Conservation (phyloP, 2,329 filamentous ascomycete species). For the Alternaria novae-zelandiae region DNA sequence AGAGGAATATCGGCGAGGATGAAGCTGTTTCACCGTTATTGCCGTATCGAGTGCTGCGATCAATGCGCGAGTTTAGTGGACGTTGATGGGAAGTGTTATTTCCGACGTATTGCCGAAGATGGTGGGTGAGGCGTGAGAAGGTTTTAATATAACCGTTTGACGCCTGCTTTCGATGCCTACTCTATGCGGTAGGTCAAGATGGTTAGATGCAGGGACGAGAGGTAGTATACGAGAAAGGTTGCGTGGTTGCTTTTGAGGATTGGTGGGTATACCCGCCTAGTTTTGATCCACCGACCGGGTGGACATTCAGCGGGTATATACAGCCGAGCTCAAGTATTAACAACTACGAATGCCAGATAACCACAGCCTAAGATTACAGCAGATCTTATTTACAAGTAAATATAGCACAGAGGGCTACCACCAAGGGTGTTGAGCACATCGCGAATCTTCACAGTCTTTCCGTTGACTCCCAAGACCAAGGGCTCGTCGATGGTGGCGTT, state of each 20-base stretch:
- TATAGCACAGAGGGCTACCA: constrained; percentile 1
- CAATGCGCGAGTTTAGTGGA: neutral
- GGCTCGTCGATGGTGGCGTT: constrained; percentile 9
- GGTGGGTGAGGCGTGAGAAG: neutral
- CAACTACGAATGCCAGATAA: neutral
- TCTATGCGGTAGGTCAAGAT: constrained; percentile 6
- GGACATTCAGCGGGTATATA: neutral
- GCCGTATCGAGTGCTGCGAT: neutral
- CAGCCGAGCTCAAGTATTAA: neutral
- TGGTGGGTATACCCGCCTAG: constrained; percentile 14
- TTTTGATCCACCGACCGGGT: neutral
- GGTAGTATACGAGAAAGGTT: constrained; percentile 5
- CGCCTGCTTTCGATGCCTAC: constrained; percentile 19
- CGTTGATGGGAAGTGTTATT: neutral
- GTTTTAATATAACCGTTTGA: constrained; percentile 13
- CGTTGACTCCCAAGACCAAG: constrained; percentile 2
- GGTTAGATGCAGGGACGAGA: neutral
- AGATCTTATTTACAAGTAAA: neutral
- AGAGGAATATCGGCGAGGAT: neutral
- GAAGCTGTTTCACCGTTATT: neutral
- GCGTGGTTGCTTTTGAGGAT: constrained; percentile 21
- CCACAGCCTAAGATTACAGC: neutral
- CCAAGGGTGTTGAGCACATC: constrained; percentile 4
- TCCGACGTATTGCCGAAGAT: constrained; percentile 3
- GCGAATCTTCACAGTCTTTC: constrained; percentile 3